These are phyloP conservation scores for Silene conica DNA, from an alignment of 148 eudicot species.

Conservation along the genomic window DNA sequence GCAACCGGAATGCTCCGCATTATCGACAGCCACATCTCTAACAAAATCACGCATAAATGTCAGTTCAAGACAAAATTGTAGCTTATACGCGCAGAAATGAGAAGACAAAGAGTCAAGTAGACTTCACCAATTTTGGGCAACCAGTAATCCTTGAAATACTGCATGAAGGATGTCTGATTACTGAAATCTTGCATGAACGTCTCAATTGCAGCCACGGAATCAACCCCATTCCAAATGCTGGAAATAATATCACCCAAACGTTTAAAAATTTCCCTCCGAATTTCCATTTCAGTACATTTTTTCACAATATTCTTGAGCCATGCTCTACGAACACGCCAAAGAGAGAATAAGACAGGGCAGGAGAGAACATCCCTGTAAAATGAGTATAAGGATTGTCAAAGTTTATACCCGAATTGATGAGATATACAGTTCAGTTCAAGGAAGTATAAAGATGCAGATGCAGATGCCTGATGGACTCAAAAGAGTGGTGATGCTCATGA, in stretches of 20 bases:
- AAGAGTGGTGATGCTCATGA: neutral
- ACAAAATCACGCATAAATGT: conserved; percentile 14
- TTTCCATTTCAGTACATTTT: conserved; percentile 54
- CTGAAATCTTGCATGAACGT: conserved; percentile 60
- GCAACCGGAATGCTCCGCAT: conserved; percentile 77
- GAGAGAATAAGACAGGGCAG: conserved; percentile 74
- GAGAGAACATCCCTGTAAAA: conserved; percentile 78
- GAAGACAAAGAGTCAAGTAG: conserved; percentile 3
- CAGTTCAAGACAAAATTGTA: conserved; percentile 13
- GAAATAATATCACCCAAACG: conserved; percentile 63
- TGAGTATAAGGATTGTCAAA: conserved; percentile 17
- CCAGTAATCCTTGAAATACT: conserved; percentile 79
- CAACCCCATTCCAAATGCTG: conserved; percentile 63
- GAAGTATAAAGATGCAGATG: neutral
- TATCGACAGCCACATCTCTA: conserved; percentile 87
- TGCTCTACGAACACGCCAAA: conserved; percentile 91
- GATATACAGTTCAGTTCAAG: neutral
- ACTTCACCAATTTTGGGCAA: conserved; percentile 81
- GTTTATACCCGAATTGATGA: conserved; percentile 3
- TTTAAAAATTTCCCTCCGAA: conserved; percentile 68
- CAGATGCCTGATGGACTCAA: neutral
- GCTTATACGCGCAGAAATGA: neutral
- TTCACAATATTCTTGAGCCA: conserved; percentile 83
- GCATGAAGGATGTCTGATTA: conserved; percentile 72
- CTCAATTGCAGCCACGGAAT: conserved; percentile 44